A percentile compares a stretch with the other conserved stretches of the same genome.
These are phyloP conservation scores for Aspergillus carbonarius DNA, from an alignment of 2,329 filamentous ascomycete species.

Conservation along the genomic window DNA sequence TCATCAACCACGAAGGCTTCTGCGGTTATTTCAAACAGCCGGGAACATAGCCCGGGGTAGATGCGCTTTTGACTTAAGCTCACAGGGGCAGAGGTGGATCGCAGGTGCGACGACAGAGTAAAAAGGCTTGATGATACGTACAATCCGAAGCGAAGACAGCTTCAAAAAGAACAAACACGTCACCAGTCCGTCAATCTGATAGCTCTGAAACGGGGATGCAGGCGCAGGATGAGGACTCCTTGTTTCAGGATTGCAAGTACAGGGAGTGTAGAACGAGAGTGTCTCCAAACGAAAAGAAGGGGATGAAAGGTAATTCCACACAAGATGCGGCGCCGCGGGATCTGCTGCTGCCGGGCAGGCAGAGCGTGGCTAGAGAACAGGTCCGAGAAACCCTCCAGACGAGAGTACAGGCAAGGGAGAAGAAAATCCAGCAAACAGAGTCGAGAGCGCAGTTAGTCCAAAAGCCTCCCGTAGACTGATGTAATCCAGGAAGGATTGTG, in stretches of 20 bases:
- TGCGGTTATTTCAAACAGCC: not conserved
- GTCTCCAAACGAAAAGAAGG: conserved; percentile 18
- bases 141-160: conserved; percentile 36
- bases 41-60: too few species aligned
- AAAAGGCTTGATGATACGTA: conserved; percentile 39
- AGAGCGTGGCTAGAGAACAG: conserved; percentile 23
- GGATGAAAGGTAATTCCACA: conserved; percentile 24
- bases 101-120: conserved; percentile 19
- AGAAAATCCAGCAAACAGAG: conserved; percentile 14
- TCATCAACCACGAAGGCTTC: conserved; percentile 8
- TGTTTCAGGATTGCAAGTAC: conserved; percentile 29
- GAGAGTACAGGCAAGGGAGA: conserved; percentile 16
- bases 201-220: conserved; percentile 20
- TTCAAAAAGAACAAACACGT: conserved; percentile 25
- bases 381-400: conserved; percentile 19
- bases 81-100: conserved; percentile 6
- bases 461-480: conserved; percentile 13
- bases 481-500: conserved; percentile 10
- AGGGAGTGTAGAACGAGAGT: conserved; percentile 22
- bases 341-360: conserved; percentile 20
- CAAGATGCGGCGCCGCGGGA: conserved; percentile 19
- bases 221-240: conserved; percentile 8
- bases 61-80: conserved; percentile 2
- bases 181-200: conserved; percentile 17
- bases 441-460: conserved; percentile 13